Evolutionary conservation across 495 filamentous ascomycete species (phyloP).

Genomic region (Tuber borchii): DNA sequence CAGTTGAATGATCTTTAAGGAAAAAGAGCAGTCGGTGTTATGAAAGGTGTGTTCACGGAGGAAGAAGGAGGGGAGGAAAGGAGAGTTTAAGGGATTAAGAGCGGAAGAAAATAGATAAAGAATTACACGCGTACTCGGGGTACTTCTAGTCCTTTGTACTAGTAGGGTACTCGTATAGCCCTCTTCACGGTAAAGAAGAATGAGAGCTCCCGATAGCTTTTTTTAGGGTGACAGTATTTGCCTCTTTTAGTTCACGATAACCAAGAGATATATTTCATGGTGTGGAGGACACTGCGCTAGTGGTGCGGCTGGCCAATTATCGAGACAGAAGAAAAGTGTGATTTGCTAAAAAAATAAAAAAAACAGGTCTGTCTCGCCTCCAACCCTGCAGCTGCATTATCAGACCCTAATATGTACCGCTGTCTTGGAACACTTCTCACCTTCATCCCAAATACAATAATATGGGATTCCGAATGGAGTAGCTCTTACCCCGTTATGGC

Average conservation of each 20-base stretch:
- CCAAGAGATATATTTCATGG: background rate
- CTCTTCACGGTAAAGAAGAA: background rate
- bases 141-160: background rate
- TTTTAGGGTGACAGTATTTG: background rate
- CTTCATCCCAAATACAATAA: background rate
- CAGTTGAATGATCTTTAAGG: background rate
- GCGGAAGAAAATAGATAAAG: background rate
- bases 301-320: background rate
- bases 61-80: background rate
- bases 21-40: background rate
- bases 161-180: background rate
- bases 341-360: background rate
- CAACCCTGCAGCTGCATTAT: background rate
- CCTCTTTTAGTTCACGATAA: slow-evolving; percentile 5
- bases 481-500: background rate
- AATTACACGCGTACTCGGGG: background rate
- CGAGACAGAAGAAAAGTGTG: background rate
- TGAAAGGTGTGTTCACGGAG: background rate
- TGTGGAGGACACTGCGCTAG: background rate
- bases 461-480: slow-evolving; percentile 1
- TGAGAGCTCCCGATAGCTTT: background rate
- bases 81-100: background rate
- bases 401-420: background rate
- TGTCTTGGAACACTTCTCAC: background rate
- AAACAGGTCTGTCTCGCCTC: background rate